Evolutionary conservation across 805 yeast genomes (phyloP), one percentile per base, ranked within the genome.

Genomic region (Saccharomycopsis capsularis): DNA sequence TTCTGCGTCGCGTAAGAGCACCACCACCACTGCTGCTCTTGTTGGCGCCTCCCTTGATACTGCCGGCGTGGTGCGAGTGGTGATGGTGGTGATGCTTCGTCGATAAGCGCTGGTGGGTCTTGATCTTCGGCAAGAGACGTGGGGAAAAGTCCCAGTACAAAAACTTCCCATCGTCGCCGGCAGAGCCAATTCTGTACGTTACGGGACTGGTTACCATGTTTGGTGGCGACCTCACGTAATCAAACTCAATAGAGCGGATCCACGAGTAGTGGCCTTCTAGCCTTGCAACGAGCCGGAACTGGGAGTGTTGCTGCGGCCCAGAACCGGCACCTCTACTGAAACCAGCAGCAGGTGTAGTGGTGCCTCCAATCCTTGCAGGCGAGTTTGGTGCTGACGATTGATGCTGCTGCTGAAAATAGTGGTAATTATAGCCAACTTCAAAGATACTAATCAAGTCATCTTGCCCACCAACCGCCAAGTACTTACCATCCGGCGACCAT

Each of bases 381-480:
- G 41, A 34, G 16, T 27, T 23, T 15, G 34, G 21, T n/a, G 19
- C 13, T 7, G 30, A 39, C 19, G 2, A 42, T 6, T 40, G 44
- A 23, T 24, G 49, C 24, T 29, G 39, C 29, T 23, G 37, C 36
- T 32, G 42, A 5, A 34, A n/a, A 16, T 34, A 34, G 19, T 34
- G n/a, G 21, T 41, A 24, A 29, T 22, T 37, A n/a, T 30, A 16
- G 18, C 42, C 35, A 13, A 67, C 54, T 50, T 68, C 71, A 50
- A 59, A 68, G 11, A 68, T 56, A 13, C 68, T 56, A 11, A 68
- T 65, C 55, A 73, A 70, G 60, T 76, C 78, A 63, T 79, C 83
- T 59, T 75, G 80, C 42, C 93, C 91, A 55, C 93, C 99, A 9
- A 97, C 89, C 29, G 97, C 98, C 60, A 91, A 74, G 61, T 78